These are phyloP conservation scores for Cutaneotrichosporon daszewskae DNA, from an alignment of 1,284 basidiomycete genomes.

Conservation along the genomic window DNA sequence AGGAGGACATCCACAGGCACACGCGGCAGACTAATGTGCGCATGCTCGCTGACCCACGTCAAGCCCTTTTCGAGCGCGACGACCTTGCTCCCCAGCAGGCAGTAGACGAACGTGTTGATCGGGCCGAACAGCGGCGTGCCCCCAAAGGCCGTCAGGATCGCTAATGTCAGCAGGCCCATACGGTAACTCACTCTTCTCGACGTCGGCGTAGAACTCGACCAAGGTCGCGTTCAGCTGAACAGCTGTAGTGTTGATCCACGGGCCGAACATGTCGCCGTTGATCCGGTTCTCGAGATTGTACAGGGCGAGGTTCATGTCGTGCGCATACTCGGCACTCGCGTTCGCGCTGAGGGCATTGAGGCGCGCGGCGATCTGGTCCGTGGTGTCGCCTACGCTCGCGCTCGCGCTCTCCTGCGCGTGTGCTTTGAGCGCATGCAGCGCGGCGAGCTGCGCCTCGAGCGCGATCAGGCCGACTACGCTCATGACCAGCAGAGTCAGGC, in stretches of 20 bases:
- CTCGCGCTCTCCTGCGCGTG: constrained; percentile 60
- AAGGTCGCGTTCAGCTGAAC: constrained; percentile 66
- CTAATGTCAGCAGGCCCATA: constrained; percentile 11
- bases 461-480: constrained; percentile 83
- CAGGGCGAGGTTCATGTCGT: constrained; percentile 66
- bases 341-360: constrained; percentile 75
- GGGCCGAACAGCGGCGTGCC: constrained; percentile 73
- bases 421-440: constrained; percentile 62
- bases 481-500: constrained; percentile 80
- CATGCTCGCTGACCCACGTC: constrained; percentile 86
- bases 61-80: constrained; percentile 76
- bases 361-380: constrained; percentile 62
- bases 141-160: constrained; percentile 66
- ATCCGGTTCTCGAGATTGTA: constrained; percentile 64
- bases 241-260: constrained; percentile 88
- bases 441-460: constrained; percentile 77
- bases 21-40: constrained; percentile 67
- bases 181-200: constrained; percentile 38
- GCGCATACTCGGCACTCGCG: constrained; percentile 70
- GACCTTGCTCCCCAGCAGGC: constrained; percentile 85
- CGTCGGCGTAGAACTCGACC: constrained; percentile 50
- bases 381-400: constrained; percentile 60
- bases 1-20: constrained; percentile 69
- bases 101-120: constrained; percentile 79
- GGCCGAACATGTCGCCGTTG: constrained; percentile 77